A percentile compares a stretch with the other conserved stretches of the same genome.
Evolutionary conservation across 345 rosid genomes (phyloP).

Genomic region (Excoecaria agallocha): DNA sequence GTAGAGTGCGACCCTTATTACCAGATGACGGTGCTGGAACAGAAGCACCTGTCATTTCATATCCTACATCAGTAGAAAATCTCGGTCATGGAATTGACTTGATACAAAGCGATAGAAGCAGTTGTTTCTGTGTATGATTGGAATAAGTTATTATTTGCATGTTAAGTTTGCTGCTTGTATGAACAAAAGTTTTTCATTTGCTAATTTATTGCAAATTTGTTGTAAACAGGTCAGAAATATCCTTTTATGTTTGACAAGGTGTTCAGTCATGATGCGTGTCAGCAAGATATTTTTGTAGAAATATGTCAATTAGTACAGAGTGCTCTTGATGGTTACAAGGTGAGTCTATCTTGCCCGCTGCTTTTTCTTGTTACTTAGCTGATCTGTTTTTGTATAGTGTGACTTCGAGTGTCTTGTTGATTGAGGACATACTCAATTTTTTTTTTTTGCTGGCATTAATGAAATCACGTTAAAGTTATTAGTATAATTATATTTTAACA

Average conservation of each 20-base stretch:
- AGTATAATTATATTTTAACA: too few species aligned
- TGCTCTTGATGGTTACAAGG: slow-evolving; percentile 99
- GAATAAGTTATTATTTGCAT: neutral
- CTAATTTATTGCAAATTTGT: slow-evolving; percentile 8
- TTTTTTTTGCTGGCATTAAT: too few species aligned
- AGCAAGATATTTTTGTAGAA: too few species aligned
- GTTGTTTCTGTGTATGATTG: neutral
- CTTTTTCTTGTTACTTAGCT: neutral
- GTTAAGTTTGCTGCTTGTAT: neutral
- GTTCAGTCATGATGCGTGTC: too few species aligned
- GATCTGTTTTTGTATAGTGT: neutral
- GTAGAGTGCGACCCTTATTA: slow-evolving; percentile 82
- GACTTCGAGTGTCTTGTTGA: neutral
- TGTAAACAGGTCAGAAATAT: slow-evolving; percentile 58
- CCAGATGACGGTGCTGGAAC: slow-evolving; percentile 66
- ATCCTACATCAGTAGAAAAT: slow-evolving; percentile 66
- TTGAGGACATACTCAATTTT: neutral
- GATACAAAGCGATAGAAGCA: slow-evolving; percentile 61
- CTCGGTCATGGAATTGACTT: slow-evolving; percentile 80
- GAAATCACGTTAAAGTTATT: too few species aligned
- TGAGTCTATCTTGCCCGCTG: slow-evolving; percentile 18
- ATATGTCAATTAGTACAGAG: too few species aligned
- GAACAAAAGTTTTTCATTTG: neutral
- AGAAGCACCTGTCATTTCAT: too few species aligned
- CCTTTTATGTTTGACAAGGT: too few species aligned